Evolutionary conservation across 176 grass and related monocot genomes (phyloP), one percentile per base, ranked within the genome.

Genomic region (Pharus latifolius): DNA sequence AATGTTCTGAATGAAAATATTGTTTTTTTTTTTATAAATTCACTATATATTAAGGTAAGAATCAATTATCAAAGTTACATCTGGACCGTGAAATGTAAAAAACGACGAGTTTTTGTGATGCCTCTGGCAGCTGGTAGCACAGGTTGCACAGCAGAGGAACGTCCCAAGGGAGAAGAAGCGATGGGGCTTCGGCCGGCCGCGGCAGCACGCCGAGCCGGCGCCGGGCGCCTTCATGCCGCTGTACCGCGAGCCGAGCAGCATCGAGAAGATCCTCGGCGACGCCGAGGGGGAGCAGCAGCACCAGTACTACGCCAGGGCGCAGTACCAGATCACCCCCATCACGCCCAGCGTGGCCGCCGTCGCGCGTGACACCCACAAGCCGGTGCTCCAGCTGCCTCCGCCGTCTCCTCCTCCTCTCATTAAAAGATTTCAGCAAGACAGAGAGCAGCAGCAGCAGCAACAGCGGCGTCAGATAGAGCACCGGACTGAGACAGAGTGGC

Each of bases 221-320:
- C 23, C 73, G 70, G 84, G 72, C 26, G 75, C 91, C 48, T 76
- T 92, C 71, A 86, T 88, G 69, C 90, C 90, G 14, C 72, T 99
- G 74, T 85, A 80, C 80, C 86, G 90, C 55, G 79, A 94, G 75
- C 95, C 95, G 29, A 99, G 95, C 85, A 99, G 95, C 84, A 88
- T 94, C 83, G 95, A 99, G 74, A 91, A 94, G 76, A 99, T 99
- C 69, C 67, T 99, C 26, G 87, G 79, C 65, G 95, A 99, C 76
- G 84, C 82, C 6, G 95, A 99, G 23, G 91, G 63, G 76, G 91
- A 96, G 37, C 57, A 69, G 51, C 52, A 73, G 60, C 69, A 77
- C 38, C 69, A 72, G 54, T 66, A 83, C 72, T 75, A 62, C 80
- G 79, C 42, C 75, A 76, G 72, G 68, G 74, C 78, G 44, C 86